Evolutionary conservation across 192 early-diverging fungal species (phyloP).

Genomic region (Entrophospora sp.): DNA sequence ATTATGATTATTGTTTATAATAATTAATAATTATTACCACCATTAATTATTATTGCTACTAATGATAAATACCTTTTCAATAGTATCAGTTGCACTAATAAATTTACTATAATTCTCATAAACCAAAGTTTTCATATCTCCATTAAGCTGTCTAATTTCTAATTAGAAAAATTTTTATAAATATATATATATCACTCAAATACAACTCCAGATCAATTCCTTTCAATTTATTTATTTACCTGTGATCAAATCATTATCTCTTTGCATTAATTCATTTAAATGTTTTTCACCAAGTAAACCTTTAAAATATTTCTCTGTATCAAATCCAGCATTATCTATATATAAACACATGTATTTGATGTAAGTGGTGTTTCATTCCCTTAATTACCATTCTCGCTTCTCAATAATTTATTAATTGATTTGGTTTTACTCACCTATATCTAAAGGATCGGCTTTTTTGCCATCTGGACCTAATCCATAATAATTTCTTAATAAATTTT

Average conservation of each 20-base stretch:
- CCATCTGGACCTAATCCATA: slow-evolving; percentile 33
- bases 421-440: slow-evolving; percentile 69
- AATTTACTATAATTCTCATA: slow-evolving; percentile 99
- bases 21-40: too few species aligned
- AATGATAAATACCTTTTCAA: slow-evolving; percentile 45
- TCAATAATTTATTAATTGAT: too few species aligned
- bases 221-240: too few species aligned
- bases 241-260: slow-evolving; percentile 68
- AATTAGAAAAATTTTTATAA: not conserved
- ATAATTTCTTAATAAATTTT: slow-evolving; percentile 47
- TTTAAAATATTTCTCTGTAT: slow-evolving; percentile 70
- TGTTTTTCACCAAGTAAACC: slow-evolving; percentile 60
- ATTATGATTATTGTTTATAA: too few species aligned
- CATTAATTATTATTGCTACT: too few species aligned
- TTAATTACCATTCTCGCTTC: not conserved
- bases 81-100: slow-evolving; percentile 89
- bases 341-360: not conserved
- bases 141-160: slow-evolving; percentile 84
- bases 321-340: slow-evolving; percentile 58
- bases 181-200: too few species aligned
- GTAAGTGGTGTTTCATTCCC: too few species aligned
- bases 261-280: slow-evolving; percentile 58
- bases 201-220: too few species aligned
- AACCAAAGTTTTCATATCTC: slow-evolving; percentile 94
- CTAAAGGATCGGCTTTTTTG: slow-evolving; percentile 50